Base-by-base conservation (phyloP, 768 basidiomycete genomes). In the Phaeotremella skinneri region DNA sequence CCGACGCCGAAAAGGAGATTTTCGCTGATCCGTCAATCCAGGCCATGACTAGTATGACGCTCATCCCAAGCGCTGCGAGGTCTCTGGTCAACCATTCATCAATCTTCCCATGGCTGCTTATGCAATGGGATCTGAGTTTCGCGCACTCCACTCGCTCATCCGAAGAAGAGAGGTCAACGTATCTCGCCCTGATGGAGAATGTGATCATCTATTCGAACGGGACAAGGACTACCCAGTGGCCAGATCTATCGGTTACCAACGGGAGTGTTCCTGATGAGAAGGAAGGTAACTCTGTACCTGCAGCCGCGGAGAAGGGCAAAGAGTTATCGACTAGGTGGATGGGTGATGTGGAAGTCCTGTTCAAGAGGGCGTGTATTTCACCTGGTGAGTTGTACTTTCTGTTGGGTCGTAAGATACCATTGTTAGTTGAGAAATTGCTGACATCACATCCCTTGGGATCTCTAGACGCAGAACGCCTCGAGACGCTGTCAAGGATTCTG, bases 81-180 rank as follows among this genome's bases (percentile, higher is more conserved):
- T 87, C 87, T 0, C 80, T 94, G 42, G 78, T 91, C 11, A 79
- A 89, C 50, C 86, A 86, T 64, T 85, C 86, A 0, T 82, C 84
- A 0, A 79, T 93, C 6, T 78, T 94, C 2, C 76, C 85, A 0
- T 97, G 92, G 92, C 84, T 93, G 25, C 85, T 88, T 70, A 84
- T 88, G 78, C 88, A 90, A 54, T 68, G 66, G 57, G 50, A 60
- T 26, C 25, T 37, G 34, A 52, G 26, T 13, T 23, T 43, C 2
- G 14, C 21, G 26, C 26, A 17, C 7, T 50, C 56, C 9, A 31
- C 43, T 17, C 34, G 50, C 4, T 45, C 48, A 16, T 54, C 58
- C 20, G 59, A 63, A 16, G 53, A 61, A n/a, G 70, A 73, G 48
- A 42, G 50, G 41, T 29, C 57, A 31, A 56, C 52, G 17, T 76